Evolutionary conservation across 1,284 basidiomycete species (phyloP).

Genomic region (Gymnopus androsaceus): DNA sequence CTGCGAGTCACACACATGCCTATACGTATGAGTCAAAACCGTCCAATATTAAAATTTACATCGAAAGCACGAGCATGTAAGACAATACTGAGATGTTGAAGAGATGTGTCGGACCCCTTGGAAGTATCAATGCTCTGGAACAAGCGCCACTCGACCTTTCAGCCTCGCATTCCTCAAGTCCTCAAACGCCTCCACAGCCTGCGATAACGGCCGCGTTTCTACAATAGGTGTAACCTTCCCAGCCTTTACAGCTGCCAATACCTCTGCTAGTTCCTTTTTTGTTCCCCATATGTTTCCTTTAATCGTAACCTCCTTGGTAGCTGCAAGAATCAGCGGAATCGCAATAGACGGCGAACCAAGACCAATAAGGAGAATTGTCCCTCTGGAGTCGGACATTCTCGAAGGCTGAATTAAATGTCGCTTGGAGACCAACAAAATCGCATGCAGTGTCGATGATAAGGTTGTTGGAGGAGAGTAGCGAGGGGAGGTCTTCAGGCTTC

Average conservation of each 20-base stretch:
- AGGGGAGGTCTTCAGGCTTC: neutral
- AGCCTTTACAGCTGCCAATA: neutral
- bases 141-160: neutral
- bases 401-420: neutral
- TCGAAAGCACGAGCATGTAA: too few relatives aligned
- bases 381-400: conserved; percentile 1
- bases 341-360: neutral
- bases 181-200: neutral
- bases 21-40: too few relatives aligned
- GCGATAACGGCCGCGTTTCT: neutral
- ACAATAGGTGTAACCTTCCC: neutral
- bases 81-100: too few relatives aligned
- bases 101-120: too few relatives aligned
- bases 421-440: conserved; percentile 6
- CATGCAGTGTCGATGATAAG: conserved; percentile 8
- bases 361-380: conserved; percentile 6
- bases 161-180: neutral
- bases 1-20: too few relatives aligned
- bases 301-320: conserved; percentile 9
- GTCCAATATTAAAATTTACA: too few relatives aligned
- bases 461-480: neutral
- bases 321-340: neutral
- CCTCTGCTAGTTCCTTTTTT: neutral
- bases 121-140: neutral
- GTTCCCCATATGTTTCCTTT: conserved; percentile 13